Evolutionary conservation across 805 yeast species (phyloP), one percentile per base, ranked within the genome.

Genomic region (Torulaspora indica): DNA sequence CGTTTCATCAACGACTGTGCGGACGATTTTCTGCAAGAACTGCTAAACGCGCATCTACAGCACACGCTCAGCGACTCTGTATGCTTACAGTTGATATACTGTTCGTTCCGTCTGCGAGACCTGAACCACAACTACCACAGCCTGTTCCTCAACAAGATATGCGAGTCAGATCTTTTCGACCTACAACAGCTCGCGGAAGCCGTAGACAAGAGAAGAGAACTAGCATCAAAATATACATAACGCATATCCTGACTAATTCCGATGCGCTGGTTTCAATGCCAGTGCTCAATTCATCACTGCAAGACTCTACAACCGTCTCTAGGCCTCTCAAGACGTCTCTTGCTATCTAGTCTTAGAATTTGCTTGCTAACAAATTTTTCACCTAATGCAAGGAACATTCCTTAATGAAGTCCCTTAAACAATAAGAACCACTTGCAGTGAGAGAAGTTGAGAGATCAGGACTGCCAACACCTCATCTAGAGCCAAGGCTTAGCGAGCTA

Each of bases 61-160:
- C 64, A 64, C 10, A 62, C 59, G 10, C 62, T 75, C 8, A 73
- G 72, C 25, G 84, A 84, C 45, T 85, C 91, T 0, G 68, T 89
- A 17, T 76, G 90, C 51, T 67, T 91, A 27, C 98, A 91, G 64
- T 66, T 90, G 30, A 80, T 87, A 1, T 91, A 90, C 66, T 86
- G 96, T 52, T 83, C 95, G n/a, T 88, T 84, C 59, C 82, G 95
- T 29, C 70, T 91, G 41, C 81, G 84, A 5, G 68, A 64, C 31
- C 47, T 58, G 8, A 64, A 64, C 32, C 43, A 39, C 23, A 65
- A 65, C 41, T 65, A 59, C 46, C 66, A 63, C 40, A 48, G 46
- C 27, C 43, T 63, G 9, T 58, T 65, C 49, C 34, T 64, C 5
- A 60, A 63, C 49, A 58, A 57, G 45, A 42, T 64, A 1, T 22